Conservation (phyloP, 768 basidiomycete species). For the Dentipellis sp. region DNA sequence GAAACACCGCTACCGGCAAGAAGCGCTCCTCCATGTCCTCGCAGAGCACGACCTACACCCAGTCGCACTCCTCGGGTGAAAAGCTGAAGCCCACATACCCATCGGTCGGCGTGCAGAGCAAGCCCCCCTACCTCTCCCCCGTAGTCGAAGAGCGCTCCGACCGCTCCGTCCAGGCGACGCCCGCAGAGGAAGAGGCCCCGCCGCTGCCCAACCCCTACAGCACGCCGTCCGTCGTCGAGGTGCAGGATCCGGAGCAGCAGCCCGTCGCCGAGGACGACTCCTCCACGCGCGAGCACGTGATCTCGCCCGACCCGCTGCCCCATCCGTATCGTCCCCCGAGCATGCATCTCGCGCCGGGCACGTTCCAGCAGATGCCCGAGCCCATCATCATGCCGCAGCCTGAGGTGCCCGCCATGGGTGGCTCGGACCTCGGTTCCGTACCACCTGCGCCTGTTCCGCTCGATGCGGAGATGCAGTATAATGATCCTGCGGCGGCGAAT, state of each 20-base stretch:
- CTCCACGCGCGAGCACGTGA: conserved; percentile 16
- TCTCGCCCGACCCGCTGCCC: conserved; percentile 36
- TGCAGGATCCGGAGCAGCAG: neutral
- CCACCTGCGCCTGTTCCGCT: conserved; percentile 13
- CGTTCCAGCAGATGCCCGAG: conserved; percentile 3
- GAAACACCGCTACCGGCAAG: neutral
- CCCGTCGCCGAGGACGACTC: neutral
- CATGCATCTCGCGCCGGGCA: conserved; percentile 16
- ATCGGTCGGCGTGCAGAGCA: neutral
- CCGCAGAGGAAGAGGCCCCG: neutral
- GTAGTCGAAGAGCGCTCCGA: conserved; percentile 7
- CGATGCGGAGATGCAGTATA: neutral
- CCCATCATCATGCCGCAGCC: conserved; percentile 1
- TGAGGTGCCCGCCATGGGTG: neutral
- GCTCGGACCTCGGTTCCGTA: neutral
- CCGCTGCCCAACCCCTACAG: conserved; percentile 9
- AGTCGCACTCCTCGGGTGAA: conserved; percentile 7
- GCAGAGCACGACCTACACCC: conserved; percentile 10
- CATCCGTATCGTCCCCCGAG: conserved; percentile 31
- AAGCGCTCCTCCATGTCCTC: conserved; percentile 10
- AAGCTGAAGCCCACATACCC: conserved; percentile 2
- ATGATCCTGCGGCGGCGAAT: conserved; percentile 11
- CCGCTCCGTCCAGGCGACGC: neutral
- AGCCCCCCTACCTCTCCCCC: conserved; percentile 8
- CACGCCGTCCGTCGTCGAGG: conserved; percentile 14